Conservation (phyloP, 2,329 filamentous ascomycete genomes). For the Leptographium radiaticola region DNA sequence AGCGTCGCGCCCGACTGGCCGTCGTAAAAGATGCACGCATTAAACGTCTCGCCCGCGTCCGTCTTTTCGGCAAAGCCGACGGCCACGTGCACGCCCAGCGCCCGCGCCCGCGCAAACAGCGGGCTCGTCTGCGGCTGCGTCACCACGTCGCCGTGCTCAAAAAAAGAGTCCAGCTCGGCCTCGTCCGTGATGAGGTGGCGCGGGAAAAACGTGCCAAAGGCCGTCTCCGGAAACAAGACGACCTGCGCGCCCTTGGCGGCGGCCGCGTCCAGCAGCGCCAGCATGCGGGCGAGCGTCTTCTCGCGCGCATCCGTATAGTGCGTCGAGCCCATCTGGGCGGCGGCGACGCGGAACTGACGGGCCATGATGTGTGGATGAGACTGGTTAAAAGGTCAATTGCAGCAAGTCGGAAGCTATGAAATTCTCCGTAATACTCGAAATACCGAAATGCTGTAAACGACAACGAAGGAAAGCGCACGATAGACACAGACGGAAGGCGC, state of each 20-base stretch:
- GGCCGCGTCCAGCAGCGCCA: constrained; percentile 33
- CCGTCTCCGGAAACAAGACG: constrained; percentile 39
- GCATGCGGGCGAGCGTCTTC: constrained; percentile 32
- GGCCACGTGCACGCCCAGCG: constrained; percentile 33
- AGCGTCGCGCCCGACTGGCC: constrained; percentile 27
- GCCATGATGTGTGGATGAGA: no score
- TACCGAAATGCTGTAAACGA: background rate
- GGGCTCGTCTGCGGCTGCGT: constrained; percentile 30
- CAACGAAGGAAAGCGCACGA: background rate
- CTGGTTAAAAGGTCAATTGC: background rate
- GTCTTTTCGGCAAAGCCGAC: constrained; percentile 39
- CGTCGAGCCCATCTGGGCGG: constrained; percentile 38
- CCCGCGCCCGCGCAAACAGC: constrained; percentile 33
- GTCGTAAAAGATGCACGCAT: constrained; percentile 38
- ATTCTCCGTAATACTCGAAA: background rate
- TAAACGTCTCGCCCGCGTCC: constrained; percentile 25
- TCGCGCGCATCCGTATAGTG: constrained; percentile 24
- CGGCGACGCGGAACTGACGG: constrained; percentile 23
- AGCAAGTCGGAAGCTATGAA: background rate
- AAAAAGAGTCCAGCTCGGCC: constrained; percentile 31
- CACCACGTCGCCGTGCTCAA: constrained; percentile 31
- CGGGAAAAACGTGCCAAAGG: constrained; percentile 44
- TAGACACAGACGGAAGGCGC: background rate
- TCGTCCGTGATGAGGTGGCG: constrained; percentile 32
- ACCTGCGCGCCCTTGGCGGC: constrained; percentile 29